Base-by-base conservation (phyloP, 495 filamentous ascomycete species). In the Penicillium waksmanii region DNA sequence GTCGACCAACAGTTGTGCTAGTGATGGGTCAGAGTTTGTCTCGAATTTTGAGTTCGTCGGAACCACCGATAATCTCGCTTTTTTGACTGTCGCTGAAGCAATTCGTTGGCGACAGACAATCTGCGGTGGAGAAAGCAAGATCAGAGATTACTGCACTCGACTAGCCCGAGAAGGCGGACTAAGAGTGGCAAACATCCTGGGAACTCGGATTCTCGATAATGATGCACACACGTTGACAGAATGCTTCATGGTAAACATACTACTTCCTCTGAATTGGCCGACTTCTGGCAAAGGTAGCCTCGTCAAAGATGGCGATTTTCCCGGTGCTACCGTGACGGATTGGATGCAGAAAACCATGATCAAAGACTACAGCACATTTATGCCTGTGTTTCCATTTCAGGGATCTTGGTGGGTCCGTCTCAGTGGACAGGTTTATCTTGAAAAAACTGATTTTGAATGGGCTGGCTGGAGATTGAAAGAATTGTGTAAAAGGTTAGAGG, bases 381-480 rank as follows among this genome's bases (percentile, higher is more conserved):
- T 91, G 38, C 77, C 86, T 0, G 60, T 90, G 3, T 82, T 80
- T 42, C 70, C 77, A 11, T 87, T 88, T 63, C 72, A 67, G 10
- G 84, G 78, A 0, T 60, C 67, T 0, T 82, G 77, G 66, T 94
- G 87, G 89, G 78, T 78, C 1, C 75, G 92, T 55, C 65, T 94
- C 19, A 90, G 86, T 64, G 89, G 80, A 13, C 89, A 94, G 78
- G 77, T 93, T 0, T 96, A 91, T 72, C 70, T 94, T 17, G 88
- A 89, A 33, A 31, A 85, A 46, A 76, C 75, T 0, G 91, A 95
- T 73, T 93, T 93, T 64, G 83, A 86, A 66, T 88, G 84, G 82
- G 85, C 75, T 2, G 90, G 78, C 0, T 49, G 74, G 44, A 72
- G 74, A 17, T 64, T 93, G 61, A 80, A 81, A 70, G 74, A 78